phyloP scores from a whole-genome alignment of 2,329 filamentous ascomycete species.

The Colletotrichum sp. region DNA sequence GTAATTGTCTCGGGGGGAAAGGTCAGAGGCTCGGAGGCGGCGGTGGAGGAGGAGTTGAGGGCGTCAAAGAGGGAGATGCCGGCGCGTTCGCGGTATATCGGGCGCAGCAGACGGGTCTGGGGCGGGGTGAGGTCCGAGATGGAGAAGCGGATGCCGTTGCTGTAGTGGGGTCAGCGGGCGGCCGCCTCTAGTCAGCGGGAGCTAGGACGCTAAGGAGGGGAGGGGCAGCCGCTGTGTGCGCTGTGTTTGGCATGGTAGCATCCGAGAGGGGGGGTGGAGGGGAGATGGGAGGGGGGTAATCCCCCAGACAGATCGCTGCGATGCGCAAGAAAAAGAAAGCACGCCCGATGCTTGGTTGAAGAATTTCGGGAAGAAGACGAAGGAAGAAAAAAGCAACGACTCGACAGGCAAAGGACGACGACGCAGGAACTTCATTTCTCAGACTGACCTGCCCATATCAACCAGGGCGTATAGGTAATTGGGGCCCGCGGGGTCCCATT shows the following conservation, averaged over 20 bases:
- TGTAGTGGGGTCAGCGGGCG: constrained; percentile 33
- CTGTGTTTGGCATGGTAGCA: constrained; percentile 11
- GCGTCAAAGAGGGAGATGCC: constrained; percentile 89
- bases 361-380: not conserved
- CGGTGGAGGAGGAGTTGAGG: constrained; percentile 55
- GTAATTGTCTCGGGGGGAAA: constrained; percentile 64
- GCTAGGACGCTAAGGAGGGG: not conserved
- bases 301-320: not conserved
- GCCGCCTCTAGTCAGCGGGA: not conserved
- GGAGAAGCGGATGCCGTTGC: constrained; percentile 93
- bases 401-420: not conserved
- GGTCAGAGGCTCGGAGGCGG: constrained; percentile 28
- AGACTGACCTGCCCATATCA: constrained; percentile 62
- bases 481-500: constrained; percentile 50
- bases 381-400: not conserved
- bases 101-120: constrained; percentile 74
- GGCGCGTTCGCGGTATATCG: constrained; percentile 78
- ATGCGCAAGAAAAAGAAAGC: not conserved
- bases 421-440: constrained; percentile 6
- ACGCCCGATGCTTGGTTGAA: not conserved
- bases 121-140: constrained; percentile 81
- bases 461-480: constrained; percentile 62
- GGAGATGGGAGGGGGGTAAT: not conserved
- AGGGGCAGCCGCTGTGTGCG: not conserved
- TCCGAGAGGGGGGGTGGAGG: not conserved